Evolutionary conservation across 306 rosid genomes (phyloP).

Genomic region (Vicia sativa): DNA sequence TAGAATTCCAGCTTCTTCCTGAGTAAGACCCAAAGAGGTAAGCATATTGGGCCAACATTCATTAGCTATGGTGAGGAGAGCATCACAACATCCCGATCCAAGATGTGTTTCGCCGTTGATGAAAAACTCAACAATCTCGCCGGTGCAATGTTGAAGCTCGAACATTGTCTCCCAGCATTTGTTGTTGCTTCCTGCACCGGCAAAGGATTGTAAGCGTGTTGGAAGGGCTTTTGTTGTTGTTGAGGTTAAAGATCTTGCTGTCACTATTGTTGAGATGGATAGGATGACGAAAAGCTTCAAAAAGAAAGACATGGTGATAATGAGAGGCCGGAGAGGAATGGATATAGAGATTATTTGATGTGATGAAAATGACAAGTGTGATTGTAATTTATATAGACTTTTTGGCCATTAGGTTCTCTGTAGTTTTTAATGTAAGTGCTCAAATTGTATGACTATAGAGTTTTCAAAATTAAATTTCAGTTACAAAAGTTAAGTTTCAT

Average conservation of each 20-base stretch:
- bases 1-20: constrained; percentile 34
- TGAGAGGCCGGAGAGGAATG: too few species aligned
- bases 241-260: constrained; percentile 1
- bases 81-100: constrained; percentile 43
- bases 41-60: constrained; percentile 52
- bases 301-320: constrained; percentile 12
- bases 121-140: constrained; percentile 27
- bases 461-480: not conserved
- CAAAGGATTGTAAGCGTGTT: constrained; percentile 11
- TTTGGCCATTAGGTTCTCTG: not conserved
- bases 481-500: not conserved
- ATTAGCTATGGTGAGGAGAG: constrained; percentile 35
- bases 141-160: constrained; percentile 24
- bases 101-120: constrained; percentile 32
- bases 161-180: constrained; percentile 32
- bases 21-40: constrained; percentile 44
- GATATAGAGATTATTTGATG: not conserved
- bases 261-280: not conserved
- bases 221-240: not conserved
- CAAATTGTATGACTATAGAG: not conserved
- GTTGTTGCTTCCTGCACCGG: not conserved
- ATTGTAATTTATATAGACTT: not conserved
- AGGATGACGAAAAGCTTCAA: constrained; percentile 18
- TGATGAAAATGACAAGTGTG: not conserved
- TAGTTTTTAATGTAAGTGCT: not conserved